phyloP scores from a whole-genome alignment of 345 rosid genomes.

The Camelina hispida region DNA sequence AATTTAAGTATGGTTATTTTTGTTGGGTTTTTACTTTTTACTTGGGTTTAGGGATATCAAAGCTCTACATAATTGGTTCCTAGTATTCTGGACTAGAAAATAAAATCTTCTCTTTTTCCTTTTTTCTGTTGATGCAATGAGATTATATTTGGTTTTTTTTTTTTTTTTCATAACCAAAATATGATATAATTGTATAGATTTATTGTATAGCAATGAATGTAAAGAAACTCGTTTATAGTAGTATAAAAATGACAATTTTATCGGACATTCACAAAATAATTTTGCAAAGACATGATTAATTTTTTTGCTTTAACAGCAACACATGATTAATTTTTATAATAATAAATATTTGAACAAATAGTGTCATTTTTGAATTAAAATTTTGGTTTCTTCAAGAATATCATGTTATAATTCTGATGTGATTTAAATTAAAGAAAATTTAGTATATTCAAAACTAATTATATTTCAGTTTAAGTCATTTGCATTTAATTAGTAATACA shows the following conservation, averaged over 20 bases:
- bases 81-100: background rate
- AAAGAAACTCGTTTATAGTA: background rate
- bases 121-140: background rate
- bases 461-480: background rate
- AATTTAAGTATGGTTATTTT: background rate
- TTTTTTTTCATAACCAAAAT: background rate
- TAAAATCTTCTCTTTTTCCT: background rate
- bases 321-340: too few relatives aligned
- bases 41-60: slow-evolving; percentile 6
- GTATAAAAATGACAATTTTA: background rate
- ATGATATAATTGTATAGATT: too few relatives aligned
- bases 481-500: background rate
- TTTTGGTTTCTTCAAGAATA: background rate
- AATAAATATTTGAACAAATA: background rate
- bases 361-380: background rate
- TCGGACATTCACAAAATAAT: too few relatives aligned
- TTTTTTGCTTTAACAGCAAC: background rate
- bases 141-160: background rate
- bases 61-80: background rate
- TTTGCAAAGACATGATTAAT: background rate
- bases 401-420: background rate
- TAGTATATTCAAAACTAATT: background rate
- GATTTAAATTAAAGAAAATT: background rate
- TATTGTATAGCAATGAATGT: background rate
- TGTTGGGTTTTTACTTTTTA: background rate